Evolutionary conservation across 2,329 filamentous ascomycete genomes (phyloP).

Genomic region (Magnaporthiopsis rhizophila): DNA sequence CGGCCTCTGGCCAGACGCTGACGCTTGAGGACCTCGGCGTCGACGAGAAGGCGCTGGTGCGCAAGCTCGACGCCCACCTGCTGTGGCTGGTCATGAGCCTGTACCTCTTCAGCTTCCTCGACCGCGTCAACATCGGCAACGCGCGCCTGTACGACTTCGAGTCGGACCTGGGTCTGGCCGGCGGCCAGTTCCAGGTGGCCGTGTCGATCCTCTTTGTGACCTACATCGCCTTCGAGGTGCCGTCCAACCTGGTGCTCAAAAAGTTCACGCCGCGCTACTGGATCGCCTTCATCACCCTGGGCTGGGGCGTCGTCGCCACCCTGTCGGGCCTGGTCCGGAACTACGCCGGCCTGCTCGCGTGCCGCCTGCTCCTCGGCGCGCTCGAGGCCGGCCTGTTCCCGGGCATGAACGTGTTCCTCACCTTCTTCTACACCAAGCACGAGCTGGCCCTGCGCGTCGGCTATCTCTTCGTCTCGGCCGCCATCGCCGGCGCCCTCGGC

Average conservation of each 20-base stretch:
- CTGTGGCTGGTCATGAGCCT: constrained; percentile 60
- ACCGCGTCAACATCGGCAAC: constrained; percentile 69
- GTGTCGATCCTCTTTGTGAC: constrained; percentile 63
- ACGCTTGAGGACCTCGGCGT: constrained; percentile 11
- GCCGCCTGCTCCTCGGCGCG: constrained; percentile 58
- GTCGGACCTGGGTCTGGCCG: constrained; percentile 49
- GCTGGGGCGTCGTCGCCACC: constrained; percentile 63
- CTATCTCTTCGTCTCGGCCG: constrained; percentile 64
- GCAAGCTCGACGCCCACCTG: constrained; percentile 56
- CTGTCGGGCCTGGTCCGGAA: constrained; percentile 60
- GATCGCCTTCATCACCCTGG: constrained; percentile 54
- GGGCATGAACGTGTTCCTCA: constrained; percentile 60
- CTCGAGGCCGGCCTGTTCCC: constrained; percentile 66
- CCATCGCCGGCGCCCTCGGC: constrained; percentile 63
- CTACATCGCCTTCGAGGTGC: constrained; percentile 54
- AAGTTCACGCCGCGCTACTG: constrained; percentile 54
- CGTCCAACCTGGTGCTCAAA: constrained; percentile 57
- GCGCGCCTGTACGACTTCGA: constrained; percentile 58
- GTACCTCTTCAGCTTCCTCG: constrained; percentile 70
- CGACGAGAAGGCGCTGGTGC: constrained; percentile 49
- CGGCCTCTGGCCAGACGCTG: background rate
- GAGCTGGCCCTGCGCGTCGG: constrained; percentile 66
- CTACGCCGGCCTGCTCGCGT: constrained; percentile 59
- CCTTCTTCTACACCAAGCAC: constrained; percentile 67
- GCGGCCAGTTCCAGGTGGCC: constrained; percentile 62